These are phyloP conservation scores for Calonectria ilicicola DNA, from an alignment of 2,329 filamentous ascomycete species.

Conservation along the genomic window DNA sequence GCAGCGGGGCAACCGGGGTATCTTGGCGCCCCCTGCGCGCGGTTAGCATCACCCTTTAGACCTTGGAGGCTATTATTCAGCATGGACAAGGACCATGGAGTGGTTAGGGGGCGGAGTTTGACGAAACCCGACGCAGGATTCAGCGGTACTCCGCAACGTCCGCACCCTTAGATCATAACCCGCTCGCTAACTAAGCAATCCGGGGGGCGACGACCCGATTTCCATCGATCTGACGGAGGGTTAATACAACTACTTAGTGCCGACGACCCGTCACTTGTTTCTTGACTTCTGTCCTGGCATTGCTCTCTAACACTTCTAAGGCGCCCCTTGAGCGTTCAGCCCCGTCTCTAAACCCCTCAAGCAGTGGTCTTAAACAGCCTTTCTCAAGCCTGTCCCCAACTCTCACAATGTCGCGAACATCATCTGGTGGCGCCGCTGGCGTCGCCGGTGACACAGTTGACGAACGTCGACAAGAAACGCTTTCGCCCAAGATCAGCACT, in stretches of 20 bases:
- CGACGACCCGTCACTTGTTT: background rate
- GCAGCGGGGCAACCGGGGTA: slow-evolving; percentile 3
- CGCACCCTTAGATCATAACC: background rate
- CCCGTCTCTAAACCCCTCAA: background rate
- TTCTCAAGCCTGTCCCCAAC: background rate
- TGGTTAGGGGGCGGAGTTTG: slow-evolving; percentile 13
- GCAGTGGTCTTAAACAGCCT: background rate
- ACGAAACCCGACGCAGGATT: background rate
- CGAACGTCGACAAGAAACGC: slow-evolving; percentile 26
- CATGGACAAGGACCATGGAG: background rate
- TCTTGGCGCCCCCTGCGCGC: background rate
- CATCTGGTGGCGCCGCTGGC: slow-evolving; percentile 6
- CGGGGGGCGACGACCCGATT: slow-evolving; percentile 2
- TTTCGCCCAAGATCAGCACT: slow-evolving; percentile 42
- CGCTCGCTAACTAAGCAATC: background rate
- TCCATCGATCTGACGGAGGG: background rate
- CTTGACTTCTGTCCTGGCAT: background rate
- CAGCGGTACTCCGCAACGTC: slow-evolving; percentile 15
- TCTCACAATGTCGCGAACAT: slow-evolving; percentile 31
- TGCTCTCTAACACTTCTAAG: background rate
- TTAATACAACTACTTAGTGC: background rate
- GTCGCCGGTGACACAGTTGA: background rate
- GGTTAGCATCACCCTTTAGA: background rate
- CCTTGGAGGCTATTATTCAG: slow-evolving; percentile 11
- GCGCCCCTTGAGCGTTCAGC: background rate